phyloP scores from a whole-genome alignment of 176 grass and related monocot species.

The Tillandsia fasciculata region DNA sequence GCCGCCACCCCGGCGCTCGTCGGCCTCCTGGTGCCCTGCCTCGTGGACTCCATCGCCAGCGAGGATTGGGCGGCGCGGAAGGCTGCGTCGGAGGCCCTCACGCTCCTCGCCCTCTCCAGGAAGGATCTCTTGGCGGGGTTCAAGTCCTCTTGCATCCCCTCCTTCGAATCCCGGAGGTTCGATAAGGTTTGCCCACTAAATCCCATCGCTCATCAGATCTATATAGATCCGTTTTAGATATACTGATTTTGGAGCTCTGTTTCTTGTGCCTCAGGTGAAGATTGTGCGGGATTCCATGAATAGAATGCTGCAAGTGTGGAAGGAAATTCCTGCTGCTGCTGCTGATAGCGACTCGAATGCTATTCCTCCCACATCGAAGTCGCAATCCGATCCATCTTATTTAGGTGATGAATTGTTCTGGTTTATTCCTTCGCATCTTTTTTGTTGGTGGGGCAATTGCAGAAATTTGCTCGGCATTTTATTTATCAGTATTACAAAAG shows the following conservation, averaged over 20 bases:
- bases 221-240: constrained; percentile 3
- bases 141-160: constrained; percentile 61
- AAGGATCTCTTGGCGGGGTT: constrained; percentile 51
- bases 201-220: not conserved
- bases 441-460: not conserved
- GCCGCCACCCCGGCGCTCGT: constrained; percentile 40
- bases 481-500: too few species aligned
- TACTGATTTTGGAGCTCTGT: constrained; percentile 23
- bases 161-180: constrained; percentile 78
- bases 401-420: constrained; percentile 34
- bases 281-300: constrained; percentile 89
- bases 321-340: constrained; percentile 61
- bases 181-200: constrained; percentile 48
- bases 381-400: constrained; percentile 38
- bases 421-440: not conserved
- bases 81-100: constrained; percentile 73
- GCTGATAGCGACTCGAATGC: constrained; percentile 35
- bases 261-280: constrained; percentile 68
- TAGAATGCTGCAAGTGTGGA: constrained; percentile 88
- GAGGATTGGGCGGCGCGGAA: constrained; percentile 92
- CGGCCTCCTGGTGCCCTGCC: constrained; percentile 40
- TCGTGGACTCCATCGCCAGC: constrained; percentile 63
- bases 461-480: too few species aligned
- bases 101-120: constrained; percentile 40
- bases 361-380: constrained; percentile 11